Evolutionary conservation across 2,329 filamentous ascomycete genomes (phyloP), one percentile per base, ranked within the genome.

Genomic region (Aspergillus fructus): DNA sequence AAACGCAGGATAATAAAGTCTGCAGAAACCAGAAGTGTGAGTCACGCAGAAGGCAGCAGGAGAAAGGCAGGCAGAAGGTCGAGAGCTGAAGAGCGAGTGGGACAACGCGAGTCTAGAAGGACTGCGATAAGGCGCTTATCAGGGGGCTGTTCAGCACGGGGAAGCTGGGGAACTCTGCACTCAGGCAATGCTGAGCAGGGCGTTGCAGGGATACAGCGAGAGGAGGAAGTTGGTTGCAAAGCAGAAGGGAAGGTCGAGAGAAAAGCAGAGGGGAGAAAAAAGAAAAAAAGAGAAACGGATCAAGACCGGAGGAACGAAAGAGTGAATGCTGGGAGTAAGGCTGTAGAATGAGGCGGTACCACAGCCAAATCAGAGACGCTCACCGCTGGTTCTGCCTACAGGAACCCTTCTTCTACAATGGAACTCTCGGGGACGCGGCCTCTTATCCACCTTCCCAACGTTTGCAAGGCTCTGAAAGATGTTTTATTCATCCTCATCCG

Each of bases 301-400:
- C 41, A 24, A 55, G 37, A 23, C 40, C 49, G 48, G n/a, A 41
- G 42, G 56, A 54, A 55, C 40, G 49, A 39, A 40, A 39, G 42
- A 56, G 37, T 53, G 49, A 59, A 59, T 56, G 56, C 39, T 40
- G 47, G 59, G 62, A 53, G 40, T 45, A 42, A 47, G 41, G 40
- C 45, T 53, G 49, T 33, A 58, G 50, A 60, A 64, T 64, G 62
- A 64, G 62, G 62, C 62, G 62, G 62, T 57, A 64, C 59, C 58
- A 61, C 62, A 61, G 62, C 59, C 59, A 63, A 59, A 62, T 62
- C 61, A 62, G 57, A 59, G 49, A 46, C 53, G 47, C 58, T 63
- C 61, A 63, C 61, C 61, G 61, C 61, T 60, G 59, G 58, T 62
- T 61, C 46, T 45, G 34, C 51, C 46, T 50, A 45, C 39, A 50